Evolutionary conservation across 2,329 filamentous ascomycete genomes (phyloP), one percentile per base, ranked within the genome.

Genomic region (Neurospora crassa): DNA sequence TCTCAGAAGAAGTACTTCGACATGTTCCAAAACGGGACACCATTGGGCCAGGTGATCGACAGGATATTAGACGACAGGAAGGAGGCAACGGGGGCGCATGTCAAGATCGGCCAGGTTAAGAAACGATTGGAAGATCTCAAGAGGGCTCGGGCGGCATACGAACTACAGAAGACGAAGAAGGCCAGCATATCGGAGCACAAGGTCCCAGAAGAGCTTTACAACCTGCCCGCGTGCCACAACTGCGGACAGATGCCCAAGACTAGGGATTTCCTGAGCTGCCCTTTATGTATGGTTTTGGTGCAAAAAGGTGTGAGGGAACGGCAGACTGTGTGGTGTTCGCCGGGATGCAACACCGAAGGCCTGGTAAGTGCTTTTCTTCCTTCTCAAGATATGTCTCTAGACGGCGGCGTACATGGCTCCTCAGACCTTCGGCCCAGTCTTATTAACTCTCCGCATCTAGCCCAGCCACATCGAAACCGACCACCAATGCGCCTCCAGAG

Each of bases 261-360:
- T 14, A 70, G 68, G 63, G 74, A 76, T 10, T 78, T 77, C 67
- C 71, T 74, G 20, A 72, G 71, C 20, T 79, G 78, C 70, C 72
- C 73, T 29, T 45, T 78, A 16, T 79, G 78, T 71, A 72, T 74
- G 40, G 73, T 79, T n/a, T 70, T 78, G 34, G 74, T 74, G 1
- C 73, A 70, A 7, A 63, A 70, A 10, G 74, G 74, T 4, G 70
- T 76, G 29, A 69, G 70, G 45, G 70, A 72, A 34, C 63, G 69
- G 40, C 73, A 73, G 20, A 76, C 75, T 7, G 76, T 79, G 8
- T 79, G 75, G 68, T 79, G 78, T 74, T 76, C 76, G 5, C n/a
- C 59, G n/a, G 69, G 74, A 18, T 79, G 78, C 69, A 72, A 75
- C 67, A 67, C 71, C 14, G 68, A 75, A 29, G 76, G 74, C 43